Base-by-base conservation (phyloP, 805 yeast genomes). In the Teunomyces aglyptinius region DNA sequence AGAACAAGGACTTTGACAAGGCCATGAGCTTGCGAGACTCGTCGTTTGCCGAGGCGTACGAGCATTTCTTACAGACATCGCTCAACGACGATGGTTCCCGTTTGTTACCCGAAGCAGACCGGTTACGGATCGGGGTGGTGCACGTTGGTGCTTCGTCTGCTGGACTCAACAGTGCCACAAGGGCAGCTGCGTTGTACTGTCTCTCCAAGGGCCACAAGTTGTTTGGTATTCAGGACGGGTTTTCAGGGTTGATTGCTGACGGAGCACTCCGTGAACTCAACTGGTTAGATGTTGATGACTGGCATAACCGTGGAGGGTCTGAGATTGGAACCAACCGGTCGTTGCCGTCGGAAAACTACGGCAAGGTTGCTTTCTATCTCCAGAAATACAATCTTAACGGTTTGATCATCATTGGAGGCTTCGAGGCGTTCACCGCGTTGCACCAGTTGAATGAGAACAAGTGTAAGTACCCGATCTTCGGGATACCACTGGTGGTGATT, bases 121-220 rank as follows among this genome's bases (percentile, higher is more conserved):
- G 83, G 53, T 69, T 81, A 57, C 82, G 78, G 53, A 80, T 85
- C 51, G 92, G 88, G 40, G 77, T 86, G 38, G 75, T 86, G 44
- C 85, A 86, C 55, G 83, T 86, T 49, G 94, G 94, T 55, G 92
- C 94, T 2, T 85, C 94, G 28, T 82, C 89, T 16, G 85, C 86
- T 54, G 91, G 87, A 49, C 75, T 86, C 71, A 86, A 86, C 64
- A 79, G 88, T 39, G 86, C 90, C n/a, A 83, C 83, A 3, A 75
- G 85, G 53, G 86, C 92, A 2, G 82, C 82, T 63, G 86, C 90
- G 1, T 76, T 83, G 8, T 85, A 82, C 67, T 84, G 89, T 73
- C 67, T 86, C 71, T 83, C 90, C 26, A 76, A 77, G 56, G 94
- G 92, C 44, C 92, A 86, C 67, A 78, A 68, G 46, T 82, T 85